Percentiles rank a stretch among this genome's conserved stretches.
These are phyloP conservation scores for Hemileccinum rubropunctum DNA, from an alignment of 768 basidiomycete species.

Conservation along the genomic window DNA sequence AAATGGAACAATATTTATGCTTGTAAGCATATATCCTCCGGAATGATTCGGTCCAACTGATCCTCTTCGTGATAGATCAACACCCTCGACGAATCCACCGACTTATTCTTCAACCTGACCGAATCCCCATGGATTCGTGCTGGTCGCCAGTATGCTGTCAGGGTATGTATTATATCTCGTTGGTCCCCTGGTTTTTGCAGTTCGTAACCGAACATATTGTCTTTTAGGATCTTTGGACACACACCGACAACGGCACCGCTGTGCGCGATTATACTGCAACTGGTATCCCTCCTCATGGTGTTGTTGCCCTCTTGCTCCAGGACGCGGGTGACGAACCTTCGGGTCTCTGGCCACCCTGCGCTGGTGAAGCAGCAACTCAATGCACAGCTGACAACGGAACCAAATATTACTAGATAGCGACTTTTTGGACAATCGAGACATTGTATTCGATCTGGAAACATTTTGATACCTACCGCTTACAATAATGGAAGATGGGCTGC, in stretches of 20 bases:
- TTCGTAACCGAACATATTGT: background rate
- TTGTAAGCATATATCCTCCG: slow-evolving; percentile 37
- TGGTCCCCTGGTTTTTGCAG: background rate
- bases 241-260: slow-evolving; percentile 65
- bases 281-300: slow-evolving; percentile 60
- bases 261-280: slow-evolving; percentile 49
- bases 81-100: slow-evolving; percentile 47
- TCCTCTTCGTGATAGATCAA: slow-evolving; percentile 44
- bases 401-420: slow-evolving; percentile 13
- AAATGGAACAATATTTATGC: slow-evolving; percentile 65
- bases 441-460: background rate
- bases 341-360: slow-evolving; percentile 55
- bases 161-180: slow-evolving; percentile 38
- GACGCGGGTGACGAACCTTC: slow-evolving; percentile 70
- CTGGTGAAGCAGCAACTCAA: slow-evolving; percentile 40
- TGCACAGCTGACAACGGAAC: slow-evolving; percentile 49
- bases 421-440: background rate
- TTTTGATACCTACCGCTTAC: too few relatives aligned
- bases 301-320: slow-evolving; percentile 58
- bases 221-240: slow-evolving; percentile 65
- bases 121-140: slow-evolving; percentile 72
- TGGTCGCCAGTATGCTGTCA: slow-evolving; percentile 57
- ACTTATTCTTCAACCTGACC: slow-evolving; percentile 59
- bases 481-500: too few relatives aligned
- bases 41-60: background rate